Conservation (phyloP, 2,329 filamentous ascomycete genomes). For the Fusarium goolgardi region DNA sequence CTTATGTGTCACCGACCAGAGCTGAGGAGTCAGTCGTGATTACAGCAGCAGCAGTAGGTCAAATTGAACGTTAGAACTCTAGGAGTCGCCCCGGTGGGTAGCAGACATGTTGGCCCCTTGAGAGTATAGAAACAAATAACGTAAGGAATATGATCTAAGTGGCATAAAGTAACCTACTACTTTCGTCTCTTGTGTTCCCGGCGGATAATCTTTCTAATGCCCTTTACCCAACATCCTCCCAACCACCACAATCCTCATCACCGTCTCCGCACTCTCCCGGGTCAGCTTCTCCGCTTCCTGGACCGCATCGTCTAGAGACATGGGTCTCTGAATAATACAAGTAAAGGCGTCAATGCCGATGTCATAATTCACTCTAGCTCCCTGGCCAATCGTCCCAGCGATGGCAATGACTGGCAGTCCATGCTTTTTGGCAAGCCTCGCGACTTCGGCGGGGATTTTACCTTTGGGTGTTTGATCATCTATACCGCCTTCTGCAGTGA, state of each 20-base stretch:
- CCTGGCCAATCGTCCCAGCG: conserved; percentile 53
- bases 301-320: conserved; percentile 49
- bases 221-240: conserved; percentile 46
- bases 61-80: too few species aligned
- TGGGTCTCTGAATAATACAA: conserved; percentile 50
- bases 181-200: too few species aligned
- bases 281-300: conserved; percentile 49
- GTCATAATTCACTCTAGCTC: conserved; percentile 51
- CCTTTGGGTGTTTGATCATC: conserved; percentile 63
- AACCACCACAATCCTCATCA: conserved; percentile 51
- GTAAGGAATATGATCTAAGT: too few species aligned
- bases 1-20: too few species aligned
- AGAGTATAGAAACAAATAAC: too few species aligned
- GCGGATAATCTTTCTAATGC: too few species aligned
- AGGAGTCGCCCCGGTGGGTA: too few species aligned
- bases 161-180: too few species aligned
- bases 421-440: conserved; percentile 58
- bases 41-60: too few species aligned
- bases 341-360: conserved; percentile 52
- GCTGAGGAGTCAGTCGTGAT: too few species aligned
- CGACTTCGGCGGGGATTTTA: conserved; percentile 66
- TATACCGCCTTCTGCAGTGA: conserved; percentile 65
- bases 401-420: conserved; percentile 59
- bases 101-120: too few species aligned
- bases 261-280: conserved; percentile 50